Evolutionary conservation across 306 rosid species (phyloP), one percentile per base, ranked within the genome.

Genomic region (Dalbergia oliveri): DNA sequence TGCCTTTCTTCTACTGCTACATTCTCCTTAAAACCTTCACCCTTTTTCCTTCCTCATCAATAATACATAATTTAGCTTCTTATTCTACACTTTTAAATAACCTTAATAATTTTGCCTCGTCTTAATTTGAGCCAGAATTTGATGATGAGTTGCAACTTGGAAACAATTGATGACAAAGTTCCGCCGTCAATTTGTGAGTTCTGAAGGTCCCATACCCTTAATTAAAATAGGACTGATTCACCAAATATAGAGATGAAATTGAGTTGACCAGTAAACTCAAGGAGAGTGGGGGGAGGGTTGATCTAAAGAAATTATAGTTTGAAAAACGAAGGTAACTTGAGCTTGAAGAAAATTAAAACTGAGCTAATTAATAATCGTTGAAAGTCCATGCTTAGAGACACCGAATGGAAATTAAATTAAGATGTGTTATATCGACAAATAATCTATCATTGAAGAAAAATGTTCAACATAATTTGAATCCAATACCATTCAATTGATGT

Each of bases 11-110:
- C 23, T 3, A 6, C 21, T 54, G 23, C n/a, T 54, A 54, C 60
- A 54, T 85, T 73, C 86, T 77, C 62, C 85, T 81, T 76, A 61
- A 83, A 82, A 13, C 77, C 69, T 56, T 58, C 63, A 45, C 74
- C 11, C 33, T 2, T 54, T 4, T 31, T 10, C 35, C 12, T 5
- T 44, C 19, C 13, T 6, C 34, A 54, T 6, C 10, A 54, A 16
- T 16, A 51, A 3, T 51, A 15, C 7, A 9, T 6, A 4, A 37
- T 37, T 11, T 47, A 47, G 15, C 18, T 14, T 15, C 57, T 51
- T 51, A 43, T 43, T 10, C 9, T 43, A 43, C 9, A 43, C 49
- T 50, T 3, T 14, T 50, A 51, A 51, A 51, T 15, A 51, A 15
- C 15, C 58, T 6, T 43, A 43, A 2, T 43, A 43, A 43, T 43